Evolutionary conservation across 2,329 filamentous ascomycete species (phyloP).

Genomic region (Arachnopeziza araneosa): DNA sequence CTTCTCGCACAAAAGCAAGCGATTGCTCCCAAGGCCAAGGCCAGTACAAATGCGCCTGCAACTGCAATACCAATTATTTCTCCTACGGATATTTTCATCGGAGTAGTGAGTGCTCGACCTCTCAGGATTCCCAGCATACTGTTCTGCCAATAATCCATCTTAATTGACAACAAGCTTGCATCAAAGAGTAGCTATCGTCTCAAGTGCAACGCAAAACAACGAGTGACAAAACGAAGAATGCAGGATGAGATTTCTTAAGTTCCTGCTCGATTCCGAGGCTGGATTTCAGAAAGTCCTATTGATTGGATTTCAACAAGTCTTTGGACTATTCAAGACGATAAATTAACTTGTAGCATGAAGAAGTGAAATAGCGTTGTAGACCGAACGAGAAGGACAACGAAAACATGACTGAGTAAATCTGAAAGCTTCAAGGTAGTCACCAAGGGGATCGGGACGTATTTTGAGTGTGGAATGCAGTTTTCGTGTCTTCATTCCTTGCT

Average conservation of each 20-base stretch:
- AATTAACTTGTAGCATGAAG: too few species aligned
- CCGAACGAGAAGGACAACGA: not conserved
- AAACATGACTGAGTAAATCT: not conserved
- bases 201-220: too few species aligned
- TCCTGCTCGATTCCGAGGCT: too few species aligned
- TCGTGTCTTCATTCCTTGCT: slow-evolving; percentile 11
- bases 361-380: not conserved
- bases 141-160: not conserved
- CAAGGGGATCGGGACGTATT: not conserved
- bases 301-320: too few species aligned
- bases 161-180: not conserved
- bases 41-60: slow-evolving; percentile 11
- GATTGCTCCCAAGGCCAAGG: slow-evolving; percentile 3
- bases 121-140: not conserved
- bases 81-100: slow-evolving; percentile 6
- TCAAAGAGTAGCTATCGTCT: not conserved
- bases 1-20: slow-evolving; percentile 10
- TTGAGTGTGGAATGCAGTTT: slow-evolving; percentile 7
- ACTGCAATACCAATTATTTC: slow-evolving; percentile 19
- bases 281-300: too few species aligned
- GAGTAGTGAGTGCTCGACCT: not conserved
- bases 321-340: too few species aligned
- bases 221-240: too few species aligned
- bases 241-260: too few species aligned
- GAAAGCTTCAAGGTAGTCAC: not conserved